Base-by-base conservation (phyloP, 306 rosid species). In the Cotoneaster glaucophyllus region DNA sequence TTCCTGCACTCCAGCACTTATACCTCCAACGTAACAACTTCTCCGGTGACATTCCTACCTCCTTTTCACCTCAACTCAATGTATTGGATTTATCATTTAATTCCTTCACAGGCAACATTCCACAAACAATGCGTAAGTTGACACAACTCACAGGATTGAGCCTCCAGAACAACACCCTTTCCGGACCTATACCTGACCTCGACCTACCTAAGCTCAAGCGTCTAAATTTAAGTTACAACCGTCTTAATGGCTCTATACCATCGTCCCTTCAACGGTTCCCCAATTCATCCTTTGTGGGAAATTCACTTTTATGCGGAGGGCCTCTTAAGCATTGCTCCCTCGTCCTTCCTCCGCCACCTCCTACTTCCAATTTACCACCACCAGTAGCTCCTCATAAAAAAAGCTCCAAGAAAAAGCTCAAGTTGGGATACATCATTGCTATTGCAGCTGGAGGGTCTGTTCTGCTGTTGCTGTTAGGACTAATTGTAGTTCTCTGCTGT, bases 1-100 rank as follows among this genome's bases (percentile, higher is more conserved):
- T 94, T 75, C 91, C 96, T 53, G 82, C 92, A 63, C 96, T 94
- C 61, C 89, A 82, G 53, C 73, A 74, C 78, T 88, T 94, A 43
- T 90, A 84, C 81, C 93, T 94, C 64, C 98, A 94, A 71, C 91
- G 73, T 61, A 94, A 94, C 86, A 92, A 92, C 86, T 80, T 94
- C 75, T 85, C 96, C 28, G 98, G 98, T 67, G 81, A 86, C 56
- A 85, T 94, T 77, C 97, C 98, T 34, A 52, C 88, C 69, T 88
- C 91, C 15, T 64, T 92, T 78, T 84, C 98, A 17, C 78, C 71
- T 52, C 78, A 82, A 29, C 85, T 94, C 54, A 80, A 70, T 84
- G 98, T 87, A 13, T 82, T 94, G 54, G 97, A 94, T 84, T 84
- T 94, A 50, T 92, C 98, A n/a, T 87, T 72, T 80, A 94, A 94